Evolutionary conservation across 2,329 filamentous ascomycete species (phyloP), one percentile per base, ranked within the genome.

Genomic region (Leptographium wingfieldii): DNA sequence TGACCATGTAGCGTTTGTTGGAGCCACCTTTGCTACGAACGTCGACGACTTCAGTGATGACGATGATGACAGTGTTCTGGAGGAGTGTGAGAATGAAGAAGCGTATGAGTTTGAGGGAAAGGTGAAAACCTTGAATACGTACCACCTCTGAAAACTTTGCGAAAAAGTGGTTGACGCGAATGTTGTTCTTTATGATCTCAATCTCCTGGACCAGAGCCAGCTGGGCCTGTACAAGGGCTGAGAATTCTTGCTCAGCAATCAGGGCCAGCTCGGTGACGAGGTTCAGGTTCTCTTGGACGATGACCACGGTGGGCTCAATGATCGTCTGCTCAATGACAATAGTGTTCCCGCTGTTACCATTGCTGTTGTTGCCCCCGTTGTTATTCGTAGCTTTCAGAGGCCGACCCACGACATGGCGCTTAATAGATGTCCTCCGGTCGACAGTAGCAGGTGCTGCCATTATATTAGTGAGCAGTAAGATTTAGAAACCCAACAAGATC

Each of bases 181-280:
- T 74, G 63, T 73, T 74, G 62, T 74, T 71, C 69, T 74, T 74
- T 66, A 75, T 71, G 27, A 68, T 69, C 62, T 74, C 69, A 49
- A 74, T 66, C 62, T 73, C 70, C 9, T 69, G 69, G 46, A 70
- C 64, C 22, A 74, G 66, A 11, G 70, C 69, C 27, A 74, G 61
- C 61, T 74, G 67, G 0, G 71, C 68, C 61, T 74, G 69, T 6
- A 74, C 65, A 14, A 73, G 68, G 43, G 69, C 69, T 19, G 70
- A 69, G 55, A 75, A 71, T 60, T 74, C 66, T 56, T 69, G 67
- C 66, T 75, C 73, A 14, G 70, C 72, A 27, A 71, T 56, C 19
- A 66, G 61, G 33, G 69, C 68, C 25, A 74, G 68, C 54, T 72
- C 67, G 54, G 67, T 68, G 58, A 74, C 62, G 29, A 69, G 65